Base-by-base conservation (phyloP, 1,139 yeast species). In the Saccharomyces hybrid region DNA sequence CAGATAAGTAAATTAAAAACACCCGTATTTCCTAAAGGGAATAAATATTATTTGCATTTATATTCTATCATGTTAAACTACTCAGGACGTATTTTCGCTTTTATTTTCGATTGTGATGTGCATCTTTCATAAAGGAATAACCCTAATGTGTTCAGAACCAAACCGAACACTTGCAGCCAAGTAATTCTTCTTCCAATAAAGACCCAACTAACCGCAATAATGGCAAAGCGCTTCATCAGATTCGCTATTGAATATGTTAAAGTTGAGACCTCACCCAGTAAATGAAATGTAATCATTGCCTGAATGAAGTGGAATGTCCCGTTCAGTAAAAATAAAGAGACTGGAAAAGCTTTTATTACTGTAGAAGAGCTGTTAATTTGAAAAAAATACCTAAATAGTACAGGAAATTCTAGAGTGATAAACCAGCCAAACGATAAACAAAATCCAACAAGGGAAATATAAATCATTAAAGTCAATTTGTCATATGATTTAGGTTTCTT, bases 181-280 rank as follows among this genome's bases (percentile, higher is more conserved):
- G 65, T 63, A 27, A 67, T 55, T 6, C 52, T 50, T 11, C 58
- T 58, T 2, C 67, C 62, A 14, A 61, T 54, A 49, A 61, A 61
- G n/a, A 62, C 47, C 71, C 71, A 67, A 53, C 96, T 88, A 44
- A 86, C 88, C 23, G 86, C 74, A 55, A 93, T 91, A 53, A 93
- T 89, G 23, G 88, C 85, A 55, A 93, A 89, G 64, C 97, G 82
- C 70, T 93, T 93, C 73, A 91, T 76, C 64, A 93, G 81, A 65
- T 88, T 88, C 47, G 98, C 98, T 64, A 93, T 89, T 29, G 96
- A 87, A 71, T 93, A 93, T 55, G 95, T 88, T 51, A 93, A 88
- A 0, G 98, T 95, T n/a, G 95, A 84, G 34, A 93, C 83, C 67
- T 85, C 77, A 26, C 98, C 97, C 60, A 93, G 76, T 47, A 93